Base-by-base conservation (phyloP, 768 basidiomycete genomes). In the Phylloporus rhodoxanthus region DNA sequence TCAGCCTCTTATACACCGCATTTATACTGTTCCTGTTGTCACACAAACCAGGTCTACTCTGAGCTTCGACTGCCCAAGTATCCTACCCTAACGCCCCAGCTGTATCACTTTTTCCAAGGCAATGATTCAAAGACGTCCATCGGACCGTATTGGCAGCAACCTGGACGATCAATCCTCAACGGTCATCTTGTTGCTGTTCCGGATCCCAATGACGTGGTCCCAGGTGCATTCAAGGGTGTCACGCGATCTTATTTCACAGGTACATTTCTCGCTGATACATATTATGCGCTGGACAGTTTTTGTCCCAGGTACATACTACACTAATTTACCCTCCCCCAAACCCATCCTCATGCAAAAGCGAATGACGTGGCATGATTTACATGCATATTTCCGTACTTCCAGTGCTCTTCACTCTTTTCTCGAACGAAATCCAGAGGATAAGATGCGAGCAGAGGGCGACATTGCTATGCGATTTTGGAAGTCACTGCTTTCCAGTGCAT, bases 91-190 rank as follows among this genome's bases (percentile, higher is more conserved):
- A 40, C 14, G 23, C 8, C 39, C 6, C 21, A 10, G 28, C 73
- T 78, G 10, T 8, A 23, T 40, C 13, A n/a, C 7, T 4, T 9
- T 4, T 7, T 40, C 2, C 83, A 84, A 60, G 85, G 85, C 0
- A 67, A 60, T 2, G 78, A 85, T 54, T 74, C 72, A 2, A 42
- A 48, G 8, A 75, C 69, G 28, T 80, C 81, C 36, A 63, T 88
- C 5, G 89, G 89, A 1, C 77, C 81, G 2, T 78, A 89, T 60
- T 92, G 88, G 77, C 77, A 91, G 57, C 81, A 84, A 26, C 90
- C 91, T 0, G 91, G 91, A 14, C 75, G 91, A 11, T 78, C 78
- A 0, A 83, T 91, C 53, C 75, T 92, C 20, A 84, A 87, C 48
- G 74, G 74, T 6, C 80, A 87, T 59, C 76, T 92, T 3, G 72